phyloP scores from a whole-genome alignment of 768 basidiomycete genomes.

The Amanita jacksonii region DNA sequence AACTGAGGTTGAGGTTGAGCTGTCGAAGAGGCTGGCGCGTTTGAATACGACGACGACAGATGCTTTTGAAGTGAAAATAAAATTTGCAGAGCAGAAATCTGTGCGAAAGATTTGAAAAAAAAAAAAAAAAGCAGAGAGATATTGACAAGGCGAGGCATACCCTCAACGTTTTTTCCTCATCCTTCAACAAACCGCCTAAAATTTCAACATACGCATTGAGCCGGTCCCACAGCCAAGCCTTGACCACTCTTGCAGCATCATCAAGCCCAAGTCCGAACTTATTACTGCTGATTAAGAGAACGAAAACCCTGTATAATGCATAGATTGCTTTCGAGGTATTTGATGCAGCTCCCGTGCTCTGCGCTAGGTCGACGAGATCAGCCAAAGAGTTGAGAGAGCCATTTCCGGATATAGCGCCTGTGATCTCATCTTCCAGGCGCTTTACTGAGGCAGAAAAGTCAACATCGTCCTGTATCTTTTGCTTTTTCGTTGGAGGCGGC shows the following conservation, averaged over 20 bases:
- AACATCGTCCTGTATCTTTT: constrained; percentile 29
- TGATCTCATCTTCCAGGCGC: constrained; percentile 46
- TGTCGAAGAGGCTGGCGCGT: constrained; percentile 21
- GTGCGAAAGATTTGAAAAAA: constrained; percentile 1
- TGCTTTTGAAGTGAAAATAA: constrained; percentile 70
- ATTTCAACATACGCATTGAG: constrained; percentile 63
- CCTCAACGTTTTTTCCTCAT: constrained; percentile 64
- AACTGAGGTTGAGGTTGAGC: constrained; percentile 51
- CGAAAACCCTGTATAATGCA: constrained; percentile 73
- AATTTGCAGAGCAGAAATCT: constrained; percentile 69
- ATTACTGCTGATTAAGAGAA: constrained; percentile 47
- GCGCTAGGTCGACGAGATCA: constrained; percentile 58
- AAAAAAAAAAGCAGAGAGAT: not conserved
- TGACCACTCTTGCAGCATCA: constrained; percentile 55
- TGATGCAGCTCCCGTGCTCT: constrained; percentile 37
- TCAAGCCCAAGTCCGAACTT: constrained; percentile 42
- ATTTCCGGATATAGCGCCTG: constrained; percentile 39
- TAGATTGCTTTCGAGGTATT: constrained; percentile 69
- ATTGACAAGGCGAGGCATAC: constrained; percentile 32
- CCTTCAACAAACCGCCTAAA: constrained; percentile 61
- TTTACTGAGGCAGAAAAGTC: constrained; percentile 24
- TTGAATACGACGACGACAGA: constrained; percentile 57
- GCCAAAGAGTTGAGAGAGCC: constrained; percentile 69
- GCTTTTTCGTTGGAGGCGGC: constrained; percentile 43
- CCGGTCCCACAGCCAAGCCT: constrained; percentile 73